Base-by-base conservation (phyloP, 164 flowering plant genomes). In the Magnolia kwangsiensis region DNA sequence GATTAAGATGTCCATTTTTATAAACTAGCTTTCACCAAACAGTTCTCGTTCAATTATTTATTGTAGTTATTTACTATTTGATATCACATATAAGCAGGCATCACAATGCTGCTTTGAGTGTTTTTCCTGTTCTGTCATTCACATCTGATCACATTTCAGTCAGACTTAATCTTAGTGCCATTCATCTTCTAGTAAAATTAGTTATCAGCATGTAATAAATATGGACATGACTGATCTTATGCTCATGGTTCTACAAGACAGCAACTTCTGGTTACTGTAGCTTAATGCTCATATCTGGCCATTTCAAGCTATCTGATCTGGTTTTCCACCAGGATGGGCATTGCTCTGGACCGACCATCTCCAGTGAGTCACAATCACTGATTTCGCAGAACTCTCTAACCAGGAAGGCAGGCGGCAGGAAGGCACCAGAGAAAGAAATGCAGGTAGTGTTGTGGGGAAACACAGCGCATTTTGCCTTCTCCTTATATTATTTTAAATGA, bases 351-450 rank as follows among this genome's bases (percentile, higher is more conserved):
- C 50, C 80, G 67, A 82, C 80, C 82, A 66, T 87, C 77, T 79
- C 89, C 55, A 23, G 50, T 29, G 96, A 91, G 72, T 80, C 86
- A 27, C 87, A 88, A 63, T 81, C 82, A 63, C 68, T 78, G 64
- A 72, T 79, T 29, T 78, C 86, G 19, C 96, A 88, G 79, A 96
- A 96, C 76, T 83, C 90, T 68, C 8, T 89, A 66, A 96, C 99
- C 64, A 87, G 98, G 82, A 96, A 90, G 85, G 99, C 98, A 61
- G 99, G 99, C 73, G 99, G 99, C 74, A 89, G 97, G 83, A 94
- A 90, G 86, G 92, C 86, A 74, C 81, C 74, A 72, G 92, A 90
- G 81, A 94, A 88, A 81, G 95, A 90, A 82, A 89, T 84, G 90
- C 98, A 94, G 93, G 99, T 91, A 31, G 2, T 55, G 16, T 8